A percentile compares a stretch with the other conserved stretches of the same genome.
Evolutionary conservation across 352 stramenopile genomes (phyloP).

Genomic region (Thalassiosira ordinaria): DNA sequence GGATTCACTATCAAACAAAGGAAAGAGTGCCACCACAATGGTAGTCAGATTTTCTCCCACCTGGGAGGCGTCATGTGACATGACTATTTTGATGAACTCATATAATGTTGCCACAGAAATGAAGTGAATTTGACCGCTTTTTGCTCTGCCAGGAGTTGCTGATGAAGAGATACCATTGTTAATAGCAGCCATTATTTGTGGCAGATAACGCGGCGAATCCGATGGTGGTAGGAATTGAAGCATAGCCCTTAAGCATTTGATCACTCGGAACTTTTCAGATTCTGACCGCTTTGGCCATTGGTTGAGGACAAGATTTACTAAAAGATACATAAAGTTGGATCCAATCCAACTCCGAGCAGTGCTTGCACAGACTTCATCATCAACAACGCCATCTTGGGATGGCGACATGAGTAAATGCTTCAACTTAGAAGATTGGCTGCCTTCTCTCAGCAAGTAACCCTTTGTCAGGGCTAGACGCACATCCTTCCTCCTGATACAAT

Average conservation of each 20-base stretch:
- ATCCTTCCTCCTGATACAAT: slow-evolving; percentile 36
- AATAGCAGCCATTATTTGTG: slow-evolving; percentile 81
- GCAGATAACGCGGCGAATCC: slow-evolving; percentile 77
- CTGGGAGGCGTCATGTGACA: slow-evolving; percentile 53
- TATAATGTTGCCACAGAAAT: slow-evolving; percentile 69
- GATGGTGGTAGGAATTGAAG: slow-evolving; percentile 62
- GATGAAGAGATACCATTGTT: slow-evolving; percentile 71
- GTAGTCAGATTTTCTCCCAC: slow-evolving; percentile 75
- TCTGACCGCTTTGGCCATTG: slow-evolving; percentile 62
- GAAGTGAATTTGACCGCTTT: slow-evolving; percentile 48
- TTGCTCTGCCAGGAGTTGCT: slow-evolving; percentile 7
- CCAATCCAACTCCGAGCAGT: slow-evolving; percentile 72
- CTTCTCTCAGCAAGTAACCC: slow-evolving; percentile 49
- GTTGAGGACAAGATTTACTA: slow-evolving; percentile 81
- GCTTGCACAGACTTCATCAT: slow-evolving; percentile 35
- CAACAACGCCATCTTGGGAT: slow-evolving; percentile 38
- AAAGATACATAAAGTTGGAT: slow-evolving; percentile 83
- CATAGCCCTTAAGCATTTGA: slow-evolving; percentile 69
- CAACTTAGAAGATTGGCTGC: slow-evolving; percentile 2
- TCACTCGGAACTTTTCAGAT: slow-evolving; percentile 64
- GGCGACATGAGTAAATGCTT: slow-evolving; percentile 43
- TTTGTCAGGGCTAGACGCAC: slow-evolving; percentile 57
- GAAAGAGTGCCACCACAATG: slow-evolving; percentile 83
- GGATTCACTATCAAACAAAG: slow-evolving; percentile 61
- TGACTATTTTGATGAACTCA: slow-evolving; percentile 70